Conservation (phyloP, 164 flowering plant genomes). For the Kingdonia uniflora region DNA sequence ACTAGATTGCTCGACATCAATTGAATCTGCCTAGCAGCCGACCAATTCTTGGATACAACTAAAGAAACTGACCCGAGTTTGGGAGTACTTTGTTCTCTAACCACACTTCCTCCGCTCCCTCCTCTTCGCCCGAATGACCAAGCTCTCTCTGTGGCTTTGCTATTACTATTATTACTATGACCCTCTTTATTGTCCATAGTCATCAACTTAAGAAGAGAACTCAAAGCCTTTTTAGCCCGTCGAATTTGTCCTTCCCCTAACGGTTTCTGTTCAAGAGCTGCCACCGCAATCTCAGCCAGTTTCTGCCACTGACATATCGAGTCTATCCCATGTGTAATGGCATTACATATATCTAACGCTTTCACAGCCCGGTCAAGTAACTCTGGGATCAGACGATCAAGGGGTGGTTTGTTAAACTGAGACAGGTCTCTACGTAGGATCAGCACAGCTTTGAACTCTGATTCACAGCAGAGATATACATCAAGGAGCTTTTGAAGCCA, state of each 20-base stretch:
- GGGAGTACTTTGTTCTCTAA: slow-evolving; percentile 1
- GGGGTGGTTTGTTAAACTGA: slow-evolving; percentile 43
- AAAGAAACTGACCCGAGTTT: slow-evolving; percentile 28
- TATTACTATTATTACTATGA: not conserved
- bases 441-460: slow-evolving; percentile 61
- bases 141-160: slow-evolving; percentile 35
- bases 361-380: slow-evolving; percentile 52
- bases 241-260: slow-evolving; percentile 55
- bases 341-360: slow-evolving; percentile 61
- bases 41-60: slow-evolving; percentile 54
- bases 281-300: slow-evolving; percentile 44
- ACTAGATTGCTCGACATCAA: slow-evolving; percentile 51
- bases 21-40: slow-evolving; percentile 76
- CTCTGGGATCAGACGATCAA: slow-evolving; percentile 58
- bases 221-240: slow-evolving; percentile 46
- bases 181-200: slow-evolving; percentile 34
- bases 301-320: slow-evolving; percentile 42
- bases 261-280: slow-evolving; percentile 37
- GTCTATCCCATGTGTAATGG: slow-evolving; percentile 45
- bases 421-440: slow-evolving; percentile 52
- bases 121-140: slow-evolving; percentile 57
- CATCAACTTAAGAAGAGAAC: slow-evolving; percentile 29
- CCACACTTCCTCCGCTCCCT: slow-evolving; percentile 18
- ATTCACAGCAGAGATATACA: slow-evolving; percentile 58
- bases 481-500: slow-evolving; percentile 71